A percentile compares a stretch with the other conserved stretches of the same genome.
phyloP scores from a whole-genome alignment of 2,329 filamentous ascomycete genomes.

The Decorospora gaudefroyi region DNA sequence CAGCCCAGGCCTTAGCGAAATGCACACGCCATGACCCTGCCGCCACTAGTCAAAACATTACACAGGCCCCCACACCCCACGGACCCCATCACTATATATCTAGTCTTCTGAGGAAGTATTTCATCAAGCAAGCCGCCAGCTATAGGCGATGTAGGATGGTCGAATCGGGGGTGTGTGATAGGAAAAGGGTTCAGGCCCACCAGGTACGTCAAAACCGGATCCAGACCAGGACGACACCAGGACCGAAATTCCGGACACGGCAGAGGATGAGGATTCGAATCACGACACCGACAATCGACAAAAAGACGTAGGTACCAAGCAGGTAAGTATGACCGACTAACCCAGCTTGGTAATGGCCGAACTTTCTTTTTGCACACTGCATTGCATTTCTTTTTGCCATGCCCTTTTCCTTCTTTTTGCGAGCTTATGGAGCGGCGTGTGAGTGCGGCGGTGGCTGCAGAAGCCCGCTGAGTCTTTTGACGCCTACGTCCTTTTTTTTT shows the following conservation, averaged over 20 bases:
- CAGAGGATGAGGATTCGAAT: not conserved
- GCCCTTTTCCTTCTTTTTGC: no score
- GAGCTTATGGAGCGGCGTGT: no score
- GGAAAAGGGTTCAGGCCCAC: not conserved
- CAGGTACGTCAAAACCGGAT: not conserved
- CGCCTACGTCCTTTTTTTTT: no score
- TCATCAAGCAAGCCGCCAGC: no score
- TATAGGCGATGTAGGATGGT: not conserved
- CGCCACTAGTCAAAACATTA: not conserved
- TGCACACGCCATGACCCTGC: not conserved
- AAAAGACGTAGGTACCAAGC: not conserved
- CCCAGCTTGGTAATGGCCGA: not conserved
- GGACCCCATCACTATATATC: conserved; percentile 1
- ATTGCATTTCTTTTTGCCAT: no score
- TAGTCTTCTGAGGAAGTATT: no score
- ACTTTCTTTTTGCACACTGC: conserved; percentile 4
- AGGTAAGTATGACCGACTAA: conserved; percentile 1
- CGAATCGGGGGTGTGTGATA: no score
- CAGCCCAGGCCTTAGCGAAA: conserved; percentile 4
- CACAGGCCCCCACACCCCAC: not conserved
- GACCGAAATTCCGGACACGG: no score
- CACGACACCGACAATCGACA: not conserved
- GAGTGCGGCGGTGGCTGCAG: no score
- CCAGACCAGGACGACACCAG: no score
- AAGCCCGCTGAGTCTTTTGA: no score